Conservation (phyloP, 2,329 filamentous ascomycete genomes). For the Didymella pinodella region DNA sequence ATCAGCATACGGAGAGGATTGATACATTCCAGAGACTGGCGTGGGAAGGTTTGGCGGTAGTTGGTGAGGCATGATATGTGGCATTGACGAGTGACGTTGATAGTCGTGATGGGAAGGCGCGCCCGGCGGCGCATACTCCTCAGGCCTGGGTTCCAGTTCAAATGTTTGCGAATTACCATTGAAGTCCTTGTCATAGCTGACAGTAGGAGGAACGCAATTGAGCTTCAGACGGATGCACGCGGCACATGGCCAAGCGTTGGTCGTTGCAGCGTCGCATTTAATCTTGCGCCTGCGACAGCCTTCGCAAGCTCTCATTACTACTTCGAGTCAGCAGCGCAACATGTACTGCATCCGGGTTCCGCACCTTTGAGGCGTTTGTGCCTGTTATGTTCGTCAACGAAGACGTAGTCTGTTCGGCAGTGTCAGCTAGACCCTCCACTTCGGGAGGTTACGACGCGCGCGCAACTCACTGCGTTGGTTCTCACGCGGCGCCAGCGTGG, state of each 20-base stretch:
- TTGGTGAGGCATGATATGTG: constrained; percentile 40
- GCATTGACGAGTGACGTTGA: constrained; percentile 43
- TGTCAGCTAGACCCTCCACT: constrained; percentile 28
- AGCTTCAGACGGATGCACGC: constrained; percentile 92
- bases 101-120: constrained; percentile 54
- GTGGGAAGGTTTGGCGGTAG: constrained; percentile 41
- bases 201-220: constrained; percentile 88
- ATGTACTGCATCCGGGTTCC: constrained; percentile 15
- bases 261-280: constrained; percentile 96
- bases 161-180: constrained; percentile 51
- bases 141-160: constrained; percentile 51
- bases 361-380: constrained; percentile 95
- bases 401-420: constrained; percentile 82
- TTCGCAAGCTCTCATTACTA: constrained; percentile 97
- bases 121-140: constrained; percentile 51
- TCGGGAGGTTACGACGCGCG: constrained; percentile 7
- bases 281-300: constrained; percentile 95
- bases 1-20: constrained; percentile 46
- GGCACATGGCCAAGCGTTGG: constrained; percentile 96
- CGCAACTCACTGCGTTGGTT: constrained; percentile 79
- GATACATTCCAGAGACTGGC: constrained; percentile 48
- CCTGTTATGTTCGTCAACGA: constrained; percentile 97
- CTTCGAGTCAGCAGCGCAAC: constrained; percentile 32
- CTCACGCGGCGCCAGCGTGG: constrained; percentile 70
- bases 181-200: constrained; percentile 73